Base-by-base conservation (phyloP, 495 filamentous ascomycete genomes). In the Xylaria bambusicola region DNA sequence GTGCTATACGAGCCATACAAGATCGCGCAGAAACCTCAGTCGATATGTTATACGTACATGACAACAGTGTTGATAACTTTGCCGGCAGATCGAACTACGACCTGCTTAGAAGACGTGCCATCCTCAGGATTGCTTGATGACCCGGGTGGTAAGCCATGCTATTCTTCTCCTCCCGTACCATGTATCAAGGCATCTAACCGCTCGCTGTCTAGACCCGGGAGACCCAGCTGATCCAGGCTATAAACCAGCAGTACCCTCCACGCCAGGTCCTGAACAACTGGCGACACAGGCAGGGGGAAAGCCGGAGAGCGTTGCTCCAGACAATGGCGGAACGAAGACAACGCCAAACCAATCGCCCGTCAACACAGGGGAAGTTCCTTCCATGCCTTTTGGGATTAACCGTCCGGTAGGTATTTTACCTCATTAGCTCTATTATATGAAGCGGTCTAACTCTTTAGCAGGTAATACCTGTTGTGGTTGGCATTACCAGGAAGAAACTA, bases 11-110 rank as follows among this genome's bases (percentile, higher is more conserved):
- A 42, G 35, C 2, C 31, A 17, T 18, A 40, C 21, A 20, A 35
- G 13, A 12, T 47, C 21, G 35, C 21, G 17, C 24, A 21, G 33
- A 17, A 31, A 18, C 41, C 46, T 3, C 44, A 42, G 23, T 58
- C 56, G 6, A 47, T 40, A 51, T 58, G 56, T 33, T 44, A 51
- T 24, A 58, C 56, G 7, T 58, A 58, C 44, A 51, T 58, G 26
- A 58, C 56, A 40, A 58, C 56, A 42, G 44, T 58, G 5, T 50
- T 58, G 35, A 26, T 51, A 41, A 58, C 56, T 21, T 36, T 58
- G 15, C 46, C 56, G n/a, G 13, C 35, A 23, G 13, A 41, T 24
- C 15, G 13, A 1, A 10, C 46, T 7, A 51, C 47, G 13, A 18
- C 12, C 24, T 31, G 13, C 35, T n/a, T 50, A 18, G 33, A 42